Conservation (phyloP, 2,329 filamentous ascomycete genomes). For the Lachnellula cervina region DNA sequence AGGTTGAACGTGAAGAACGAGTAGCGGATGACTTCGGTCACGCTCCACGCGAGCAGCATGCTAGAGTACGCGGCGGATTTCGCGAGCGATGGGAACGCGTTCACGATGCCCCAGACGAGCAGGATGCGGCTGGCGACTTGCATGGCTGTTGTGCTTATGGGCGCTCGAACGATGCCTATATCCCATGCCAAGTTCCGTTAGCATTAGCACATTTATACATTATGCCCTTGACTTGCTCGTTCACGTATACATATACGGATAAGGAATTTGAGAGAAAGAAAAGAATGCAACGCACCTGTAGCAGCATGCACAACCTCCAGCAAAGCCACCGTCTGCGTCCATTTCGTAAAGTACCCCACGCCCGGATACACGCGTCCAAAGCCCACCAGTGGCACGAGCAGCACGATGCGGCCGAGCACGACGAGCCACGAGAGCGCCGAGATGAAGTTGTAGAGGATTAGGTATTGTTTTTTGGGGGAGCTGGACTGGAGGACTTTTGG, state of each 20-base stretch:
- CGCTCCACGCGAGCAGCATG: conserved; percentile 82
- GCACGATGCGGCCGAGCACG: conserved; percentile 64
- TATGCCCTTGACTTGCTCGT: neutral
- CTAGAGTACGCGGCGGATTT: conserved; percentile 59
- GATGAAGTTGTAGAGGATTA: conserved; percentile 78
- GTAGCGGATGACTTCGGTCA: conserved; percentile 92
- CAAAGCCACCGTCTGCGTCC: conserved; percentile 77
- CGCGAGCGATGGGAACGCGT: conserved; percentile 65
- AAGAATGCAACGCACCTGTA: conserved; percentile 52
- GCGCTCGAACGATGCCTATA: conserved; percentile 76
- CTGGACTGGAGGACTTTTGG: conserved; percentile 32
- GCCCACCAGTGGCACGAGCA: conserved; percentile 49
- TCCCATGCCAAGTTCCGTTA: neutral
- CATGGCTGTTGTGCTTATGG: conserved; percentile 79
- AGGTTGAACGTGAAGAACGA: conserved; percentile 80
- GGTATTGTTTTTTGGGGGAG: conserved; percentile 59
- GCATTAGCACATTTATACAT: neutral
- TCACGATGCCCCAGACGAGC: conserved; percentile 81
- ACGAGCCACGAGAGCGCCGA: conserved; percentile 74
- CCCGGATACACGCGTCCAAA: conserved; percentile 55
- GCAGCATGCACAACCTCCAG: conserved; percentile 81
- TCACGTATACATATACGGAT: too few species aligned
- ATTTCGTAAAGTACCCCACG: conserved; percentile 64
- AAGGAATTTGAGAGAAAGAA: neutral
- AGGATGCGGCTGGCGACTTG: conserved; percentile 85